Percentiles rank a stretch among this genome's conserved stretches.
Conservation (phyloP, 1,284 basidiomycete genomes). For the Trichosporon faecale region DNA sequence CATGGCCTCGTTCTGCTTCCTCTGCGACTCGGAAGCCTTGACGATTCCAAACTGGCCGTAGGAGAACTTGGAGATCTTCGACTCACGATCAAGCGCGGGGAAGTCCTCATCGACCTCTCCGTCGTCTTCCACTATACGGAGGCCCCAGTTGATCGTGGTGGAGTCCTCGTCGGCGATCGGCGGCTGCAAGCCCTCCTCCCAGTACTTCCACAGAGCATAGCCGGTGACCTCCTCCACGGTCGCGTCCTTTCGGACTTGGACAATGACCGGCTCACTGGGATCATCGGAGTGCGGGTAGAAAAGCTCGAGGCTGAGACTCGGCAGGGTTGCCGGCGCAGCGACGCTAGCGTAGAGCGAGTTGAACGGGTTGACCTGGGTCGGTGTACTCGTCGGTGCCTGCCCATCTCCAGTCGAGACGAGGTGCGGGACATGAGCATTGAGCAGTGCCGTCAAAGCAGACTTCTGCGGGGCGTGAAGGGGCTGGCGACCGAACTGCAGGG, state of each 20-base stretch:
- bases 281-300: constrained; percentile 81
- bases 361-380: constrained; percentile 45
- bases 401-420: constrained; percentile 30
- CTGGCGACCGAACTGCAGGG: constrained; percentile 29
- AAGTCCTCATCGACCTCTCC: constrained; percentile 99
- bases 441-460: constrained; percentile 40
- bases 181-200: constrained; percentile 80
- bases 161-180: constrained; percentile 57
- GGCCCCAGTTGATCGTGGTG: constrained; percentile 82
- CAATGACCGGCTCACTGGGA: constrained; percentile 56
- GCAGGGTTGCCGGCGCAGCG: constrained; percentile 45
- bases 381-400: constrained; percentile 6
- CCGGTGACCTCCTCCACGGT: constrained; percentile 95
- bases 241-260: constrained; percentile 77
- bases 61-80: constrained; percentile 82
- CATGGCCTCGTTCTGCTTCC: constrained; percentile 76
- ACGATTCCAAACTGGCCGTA: constrained; percentile 87
- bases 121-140: constrained; percentile 93
- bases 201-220: constrained; percentile 84
- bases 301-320: constrained; percentile 63
- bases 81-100: constrained; percentile 83
- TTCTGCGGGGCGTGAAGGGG: not conserved
- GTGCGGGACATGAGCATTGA: constrained; percentile 45
- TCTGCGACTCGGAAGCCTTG: constrained; percentile 66
- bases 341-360: constrained; percentile 53